Percentiles rank a stretch among this genome's conserved stretches.
Conservation (phyloP, 305 asterid species). For the Fraxinus xanthoxyloides region DNA sequence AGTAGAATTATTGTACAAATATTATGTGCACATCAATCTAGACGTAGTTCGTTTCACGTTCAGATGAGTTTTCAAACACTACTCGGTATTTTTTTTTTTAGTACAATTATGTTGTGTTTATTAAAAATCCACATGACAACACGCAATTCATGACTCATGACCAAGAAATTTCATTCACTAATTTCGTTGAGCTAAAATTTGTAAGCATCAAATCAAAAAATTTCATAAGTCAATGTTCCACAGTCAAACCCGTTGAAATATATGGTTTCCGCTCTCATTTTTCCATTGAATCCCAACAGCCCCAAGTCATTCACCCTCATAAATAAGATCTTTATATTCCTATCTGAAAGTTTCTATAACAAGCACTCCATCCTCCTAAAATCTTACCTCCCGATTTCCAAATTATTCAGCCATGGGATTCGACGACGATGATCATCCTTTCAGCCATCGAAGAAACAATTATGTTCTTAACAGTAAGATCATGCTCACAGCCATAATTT, state of each 20-base stretch:
- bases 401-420: slow-evolving; percentile 19
- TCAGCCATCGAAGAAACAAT: background rate
- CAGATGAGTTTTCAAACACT: background rate
- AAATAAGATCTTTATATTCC: background rate
- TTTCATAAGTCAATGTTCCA: slow-evolving; percentile 22
- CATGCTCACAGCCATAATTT: slow-evolving; percentile 46
- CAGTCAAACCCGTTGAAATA: slow-evolving; percentile 29
- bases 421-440: slow-evolving; percentile 15
- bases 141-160: background rate
- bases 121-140: background rate
- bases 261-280: background rate
- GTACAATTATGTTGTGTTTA: background rate
- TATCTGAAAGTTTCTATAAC: background rate
- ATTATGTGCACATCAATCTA: too few species aligned
- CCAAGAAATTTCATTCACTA: background rate
- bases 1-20: too few species aligned
- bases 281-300: slow-evolving; percentile 3
- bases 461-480: slow-evolving; percentile 38
- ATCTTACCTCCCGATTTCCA: background rate
- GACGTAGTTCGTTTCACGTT: background rate
- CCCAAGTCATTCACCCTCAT: slow-evolving; percentile 11
- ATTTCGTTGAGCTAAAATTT: background rate
- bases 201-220: background rate
- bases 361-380: background rate
- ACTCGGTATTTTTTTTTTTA: background rate